Evolutionary conservation across 257 asterid genomes (phyloP).

Genomic region (Osmanthus fragrans): DNA sequence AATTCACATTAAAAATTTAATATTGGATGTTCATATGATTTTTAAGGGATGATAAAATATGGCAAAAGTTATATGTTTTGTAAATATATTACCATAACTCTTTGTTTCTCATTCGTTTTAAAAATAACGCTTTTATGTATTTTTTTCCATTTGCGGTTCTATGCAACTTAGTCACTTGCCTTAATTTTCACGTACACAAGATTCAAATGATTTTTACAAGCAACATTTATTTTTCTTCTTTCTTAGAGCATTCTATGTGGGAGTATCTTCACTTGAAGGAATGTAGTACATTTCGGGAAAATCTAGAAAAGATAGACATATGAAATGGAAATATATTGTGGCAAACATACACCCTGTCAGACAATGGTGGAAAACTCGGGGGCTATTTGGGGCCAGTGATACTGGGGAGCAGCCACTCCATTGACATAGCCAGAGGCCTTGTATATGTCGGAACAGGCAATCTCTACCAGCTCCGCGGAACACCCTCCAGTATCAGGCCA

Average conservation of each 20-base stretch:
- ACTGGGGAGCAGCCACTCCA: conserved; percentile 84
- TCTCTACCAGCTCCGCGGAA: conserved; percentile 59
- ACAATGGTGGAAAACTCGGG: conserved; percentile 56
- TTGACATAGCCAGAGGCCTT: conserved; percentile 40
- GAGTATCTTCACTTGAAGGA: conserved; percentile 54
- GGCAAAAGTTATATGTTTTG: no score
- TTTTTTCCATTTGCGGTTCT: no score
- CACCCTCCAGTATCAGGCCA: conserved; percentile 53
- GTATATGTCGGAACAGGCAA: conserved; percentile 66
- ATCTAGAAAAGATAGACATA: conserved; percentile 50
- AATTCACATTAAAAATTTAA: no score
- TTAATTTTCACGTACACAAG: no score
- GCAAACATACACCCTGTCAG: conserved; percentile 71
- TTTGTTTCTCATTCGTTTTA: no score
- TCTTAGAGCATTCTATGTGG: conserved; percentile 47
- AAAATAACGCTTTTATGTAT: no score
- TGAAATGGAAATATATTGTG: conserved; percentile 38
- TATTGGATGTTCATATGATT: no score
- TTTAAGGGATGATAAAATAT: no score
- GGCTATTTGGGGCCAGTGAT: conserved; percentile 63
- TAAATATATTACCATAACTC: no score
- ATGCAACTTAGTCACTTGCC: no score
- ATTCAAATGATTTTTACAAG: no score
- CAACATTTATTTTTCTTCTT: not conserved
- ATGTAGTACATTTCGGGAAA: no score